phyloP scores from a whole-genome alignment of 1,284 basidiomycete genomes.

The Moesziomyces antarcticus region DNA sequence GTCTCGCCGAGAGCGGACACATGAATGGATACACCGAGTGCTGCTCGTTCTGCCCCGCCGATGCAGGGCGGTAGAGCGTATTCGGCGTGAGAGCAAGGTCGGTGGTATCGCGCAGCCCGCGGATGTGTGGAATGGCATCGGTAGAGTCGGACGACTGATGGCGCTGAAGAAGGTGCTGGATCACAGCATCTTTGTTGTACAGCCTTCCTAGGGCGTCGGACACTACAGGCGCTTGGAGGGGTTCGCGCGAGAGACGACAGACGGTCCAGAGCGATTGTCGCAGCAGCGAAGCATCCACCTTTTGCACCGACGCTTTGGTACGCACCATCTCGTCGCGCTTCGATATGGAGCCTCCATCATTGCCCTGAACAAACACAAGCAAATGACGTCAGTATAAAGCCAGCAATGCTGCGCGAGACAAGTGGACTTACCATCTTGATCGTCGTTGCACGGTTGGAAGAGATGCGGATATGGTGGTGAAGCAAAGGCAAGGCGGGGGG shows the following conservation, averaged over 20 bases:
- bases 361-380: too few relatives aligned
- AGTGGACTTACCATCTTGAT: too few relatives aligned
- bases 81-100: conserved; percentile 49
- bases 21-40: conserved; percentile 45
- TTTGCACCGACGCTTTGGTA: conserved; percentile 38
- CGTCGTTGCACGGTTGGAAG: too few relatives aligned
- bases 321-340: conserved; percentile 62
- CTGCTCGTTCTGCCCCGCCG: conserved; percentile 11
- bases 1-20: conserved; percentile 60
- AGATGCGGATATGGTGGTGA: too few relatives aligned
- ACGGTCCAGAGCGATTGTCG: conserved; percentile 57
- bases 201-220: conserved; percentile 59
- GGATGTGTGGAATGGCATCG: conserved; percentile 45
- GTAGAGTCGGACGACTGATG: conserved; percentile 1
- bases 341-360: conserved; percentile 66
- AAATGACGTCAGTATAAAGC: too few relatives aligned
- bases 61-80: conserved; percentile 37
- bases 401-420: too few relatives aligned
- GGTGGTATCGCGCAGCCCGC: conserved; percentile 56
- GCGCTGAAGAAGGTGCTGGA: conserved; percentile 57
- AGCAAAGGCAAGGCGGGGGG: too few relatives aligned
- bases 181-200: conserved; percentile 65
- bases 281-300: conserved; percentile 49
- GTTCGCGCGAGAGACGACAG: conserved; percentile 55
- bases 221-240: conserved; percentile 54